These are phyloP conservation scores for Pilasporangium apinafurcum DNA, from an alignment of 352 stramenopile species.

Conservation along the genomic window DNA sequence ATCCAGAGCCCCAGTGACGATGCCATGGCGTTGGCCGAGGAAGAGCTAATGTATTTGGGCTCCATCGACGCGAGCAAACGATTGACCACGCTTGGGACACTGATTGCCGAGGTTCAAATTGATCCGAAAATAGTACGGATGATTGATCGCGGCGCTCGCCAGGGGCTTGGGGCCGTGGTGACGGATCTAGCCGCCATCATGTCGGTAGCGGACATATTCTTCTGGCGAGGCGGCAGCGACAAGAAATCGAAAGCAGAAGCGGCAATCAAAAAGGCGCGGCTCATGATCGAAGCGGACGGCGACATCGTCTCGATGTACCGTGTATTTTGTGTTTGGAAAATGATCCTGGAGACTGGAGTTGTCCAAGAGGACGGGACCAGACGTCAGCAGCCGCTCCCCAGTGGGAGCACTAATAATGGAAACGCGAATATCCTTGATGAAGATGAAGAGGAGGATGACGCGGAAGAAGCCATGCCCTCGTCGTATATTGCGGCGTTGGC, in stretches of 20 bases:
- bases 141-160: conserved; percentile 5
- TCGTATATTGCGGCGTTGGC: not conserved
- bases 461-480: no score
- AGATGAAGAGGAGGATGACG: conserved; percentile 7
- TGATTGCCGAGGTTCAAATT: conserved; percentile 11
- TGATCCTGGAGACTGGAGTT: conserved; percentile 4
- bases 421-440: not conserved
- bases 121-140: conserved; percentile 13
- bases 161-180: conserved; percentile 2
- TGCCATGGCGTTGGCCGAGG: conserved; percentile 7
- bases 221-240: conserved; percentile 12
- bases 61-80: conserved; percentile 1
- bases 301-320: conserved; percentile 17
- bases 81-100: conserved; percentile 9
- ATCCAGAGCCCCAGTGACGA: conserved; percentile 10
- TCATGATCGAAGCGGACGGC: conserved; percentile 7
- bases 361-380: no score
- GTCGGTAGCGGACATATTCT: conserved; percentile 10
- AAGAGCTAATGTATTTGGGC: conserved; percentile 10
- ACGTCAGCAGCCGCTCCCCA: no score
- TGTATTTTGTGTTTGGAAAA: conserved; percentile 7
- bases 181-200: conserved; percentile 12
- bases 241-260: conserved; percentile 10
- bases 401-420: not conserved
- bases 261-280: conserved; percentile 7